These are phyloP conservation scores for Aspergillus caelatus DNA, from an alignment of 2,329 filamentous ascomycete genomes.

Conservation along the genomic window DNA sequence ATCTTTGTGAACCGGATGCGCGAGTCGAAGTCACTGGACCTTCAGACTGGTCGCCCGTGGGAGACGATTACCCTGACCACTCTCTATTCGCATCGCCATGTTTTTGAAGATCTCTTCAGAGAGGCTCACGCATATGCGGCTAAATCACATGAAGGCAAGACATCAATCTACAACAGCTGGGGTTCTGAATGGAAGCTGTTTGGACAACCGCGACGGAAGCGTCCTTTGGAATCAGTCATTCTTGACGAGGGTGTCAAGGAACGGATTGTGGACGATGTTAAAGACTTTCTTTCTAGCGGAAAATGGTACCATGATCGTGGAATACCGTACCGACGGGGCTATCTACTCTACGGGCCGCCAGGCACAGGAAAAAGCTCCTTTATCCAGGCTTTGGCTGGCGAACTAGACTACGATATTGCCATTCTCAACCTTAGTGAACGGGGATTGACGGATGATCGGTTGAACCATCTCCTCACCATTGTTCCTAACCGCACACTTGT, in stretches of 20 bases:
- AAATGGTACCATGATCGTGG: slow-evolving; percentile 94
- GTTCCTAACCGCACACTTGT: slow-evolving; percentile 81
- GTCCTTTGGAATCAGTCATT: slow-evolving; percentile 85
- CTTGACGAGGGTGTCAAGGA: slow-evolving; percentile 83
- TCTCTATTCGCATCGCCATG: slow-evolving; percentile 81
- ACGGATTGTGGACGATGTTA: slow-evolving; percentile 75
- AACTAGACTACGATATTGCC: slow-evolving; percentile 88
- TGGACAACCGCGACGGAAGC: slow-evolving; percentile 81
- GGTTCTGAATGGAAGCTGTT: slow-evolving; percentile 84
- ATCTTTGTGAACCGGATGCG: slow-evolving; percentile 86
- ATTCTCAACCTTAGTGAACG: slow-evolving; percentile 90
- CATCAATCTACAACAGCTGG: slow-evolving; percentile 83
- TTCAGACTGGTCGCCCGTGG: slow-evolving; percentile 83
- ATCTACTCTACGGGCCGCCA: slow-evolving; percentile 84
- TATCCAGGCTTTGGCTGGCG: slow-evolving; percentile 91
- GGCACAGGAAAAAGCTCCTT: slow-evolving; percentile 95
- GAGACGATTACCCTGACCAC: slow-evolving; percentile 93
- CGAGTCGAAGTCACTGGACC: slow-evolving; percentile 76
- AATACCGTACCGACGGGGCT: slow-evolving; percentile 88
- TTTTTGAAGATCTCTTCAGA: slow-evolving; percentile 87
- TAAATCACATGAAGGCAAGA: slow-evolving; percentile 86
- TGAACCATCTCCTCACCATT: slow-evolving; percentile 84
- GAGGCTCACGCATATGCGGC: slow-evolving; percentile 82
- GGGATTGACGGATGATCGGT: slow-evolving; percentile 84
- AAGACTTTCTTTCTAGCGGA: slow-evolving; percentile 76